phyloP scores from a whole-genome alignment of 2,329 filamentous ascomycete species.

The Pseudogymnoascus sp. region DNA sequence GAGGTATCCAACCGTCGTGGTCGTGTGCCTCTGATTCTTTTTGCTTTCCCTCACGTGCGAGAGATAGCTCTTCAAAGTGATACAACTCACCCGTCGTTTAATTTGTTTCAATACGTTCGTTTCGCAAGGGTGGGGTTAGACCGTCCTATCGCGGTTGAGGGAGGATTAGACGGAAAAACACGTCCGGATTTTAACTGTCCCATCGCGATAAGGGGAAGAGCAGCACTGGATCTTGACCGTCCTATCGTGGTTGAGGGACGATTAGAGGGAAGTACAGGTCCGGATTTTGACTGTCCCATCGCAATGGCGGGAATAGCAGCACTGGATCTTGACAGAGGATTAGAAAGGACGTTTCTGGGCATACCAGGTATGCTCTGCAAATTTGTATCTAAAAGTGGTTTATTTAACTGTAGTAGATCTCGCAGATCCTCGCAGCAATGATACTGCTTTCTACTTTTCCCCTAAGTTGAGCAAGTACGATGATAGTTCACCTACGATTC shows the following conservation, averaged over 20 bases:
- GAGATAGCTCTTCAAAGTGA: background rate
- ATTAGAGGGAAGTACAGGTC: background rate
- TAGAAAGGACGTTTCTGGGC: background rate
- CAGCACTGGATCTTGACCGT: too few relatives aligned
- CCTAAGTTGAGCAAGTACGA: too few relatives aligned
- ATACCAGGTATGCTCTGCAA: background rate
- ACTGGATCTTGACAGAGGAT: background rate
- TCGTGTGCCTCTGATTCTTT: background rate
- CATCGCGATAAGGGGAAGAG: too few relatives aligned
- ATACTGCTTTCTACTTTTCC: background rate
- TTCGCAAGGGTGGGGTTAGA: background rate
- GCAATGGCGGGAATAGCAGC: background rate
- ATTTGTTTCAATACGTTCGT: background rate
- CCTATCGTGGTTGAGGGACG: background rate
- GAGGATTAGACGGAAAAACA: too few relatives aligned
- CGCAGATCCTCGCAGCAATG: background rate
- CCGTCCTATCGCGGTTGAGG: too few relatives aligned
- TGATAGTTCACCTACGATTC: background rate
- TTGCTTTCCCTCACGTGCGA: background rate
- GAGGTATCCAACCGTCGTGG: background rate
- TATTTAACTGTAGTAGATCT: background rate
- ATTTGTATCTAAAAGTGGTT: background rate
- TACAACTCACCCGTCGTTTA: background rate
- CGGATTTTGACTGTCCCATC: background rate
- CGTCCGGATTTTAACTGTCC: too few relatives aligned